These are phyloP conservation scores for Sanguinoderma infundibulare DNA, from an alignment of 1,284 basidiomycete genomes.

Conservation along the genomic window DNA sequence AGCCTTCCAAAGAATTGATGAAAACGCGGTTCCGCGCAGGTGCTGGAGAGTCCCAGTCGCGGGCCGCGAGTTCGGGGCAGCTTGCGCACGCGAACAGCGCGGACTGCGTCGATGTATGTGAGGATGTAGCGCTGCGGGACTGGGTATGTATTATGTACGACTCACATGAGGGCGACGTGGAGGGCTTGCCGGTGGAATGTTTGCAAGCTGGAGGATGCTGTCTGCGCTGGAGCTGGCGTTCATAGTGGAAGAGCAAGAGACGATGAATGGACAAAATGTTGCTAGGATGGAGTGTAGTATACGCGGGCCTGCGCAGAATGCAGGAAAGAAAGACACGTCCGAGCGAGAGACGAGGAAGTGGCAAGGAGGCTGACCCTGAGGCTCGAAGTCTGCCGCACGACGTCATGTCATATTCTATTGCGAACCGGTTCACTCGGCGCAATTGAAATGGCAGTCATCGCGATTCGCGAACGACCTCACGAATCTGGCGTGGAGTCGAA, in stretches of 20 bases:
- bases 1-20: too few species aligned
- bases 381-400: not conserved
- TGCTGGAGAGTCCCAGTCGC: not conserved
- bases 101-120: not conserved
- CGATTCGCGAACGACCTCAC: not conserved
- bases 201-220: not conserved
- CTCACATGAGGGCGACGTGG: not conserved
- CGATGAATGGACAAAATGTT: not conserved
- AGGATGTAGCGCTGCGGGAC: not conserved
- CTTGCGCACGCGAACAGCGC: not conserved
- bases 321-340: not conserved
- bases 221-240: not conserved
- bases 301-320: not conserved
- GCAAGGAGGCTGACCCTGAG: not conserved
- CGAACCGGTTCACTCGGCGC: not conserved
- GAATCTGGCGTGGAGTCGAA: not conserved
- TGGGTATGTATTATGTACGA: not conserved
- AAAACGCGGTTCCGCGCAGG: too few species aligned
- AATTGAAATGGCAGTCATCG: too few species aligned
- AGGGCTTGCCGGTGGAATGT: not conserved
- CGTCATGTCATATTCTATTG: not conserved
- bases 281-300: not conserved
- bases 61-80: not conserved
- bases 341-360: not conserved
- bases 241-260: not conserved